Evolutionary conservation across 148 eudicot genomes (phyloP).

Genomic region (Chenopodium berlandieri): DNA sequence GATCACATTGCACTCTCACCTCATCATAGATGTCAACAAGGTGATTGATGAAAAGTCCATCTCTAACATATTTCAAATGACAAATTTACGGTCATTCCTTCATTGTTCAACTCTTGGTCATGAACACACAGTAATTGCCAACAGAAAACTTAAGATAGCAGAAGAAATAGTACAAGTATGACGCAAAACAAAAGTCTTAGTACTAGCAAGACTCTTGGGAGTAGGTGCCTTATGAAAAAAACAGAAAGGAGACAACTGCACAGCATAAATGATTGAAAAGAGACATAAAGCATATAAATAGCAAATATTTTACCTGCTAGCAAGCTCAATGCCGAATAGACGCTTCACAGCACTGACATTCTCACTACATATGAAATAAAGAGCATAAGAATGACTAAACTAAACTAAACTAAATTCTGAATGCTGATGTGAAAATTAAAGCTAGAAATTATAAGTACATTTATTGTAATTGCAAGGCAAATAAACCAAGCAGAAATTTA

Average conservation of each 20-base stretch:
- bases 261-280: background rate
- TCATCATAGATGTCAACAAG: background rate
- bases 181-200: background rate
- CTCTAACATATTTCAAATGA: no score
- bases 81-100: no score
- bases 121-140: background rate
- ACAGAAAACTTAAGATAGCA: background rate
- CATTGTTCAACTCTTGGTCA: background rate
- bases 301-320: slow-evolving; percentile 63
- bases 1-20: background rate
- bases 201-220: background rate
- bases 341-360: slow-evolving; percentile 64
- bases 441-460: background rate
- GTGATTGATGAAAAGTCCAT: background rate
- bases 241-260: background rate
- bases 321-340: slow-evolving; percentile 85
- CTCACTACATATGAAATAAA: slow-evolving; percentile 52
- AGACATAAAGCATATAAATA: background rate
- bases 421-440: background rate
- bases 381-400: slow-evolving; percentile 17
- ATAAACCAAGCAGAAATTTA: slow-evolving; percentile 1
- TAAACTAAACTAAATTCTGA: background rate
- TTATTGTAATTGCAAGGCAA: background rate
- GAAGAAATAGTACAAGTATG: background rate
- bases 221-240: background rate